Base-by-base conservation (phyloP, 805 yeast genomes). In the Candida ficus region DNA sequence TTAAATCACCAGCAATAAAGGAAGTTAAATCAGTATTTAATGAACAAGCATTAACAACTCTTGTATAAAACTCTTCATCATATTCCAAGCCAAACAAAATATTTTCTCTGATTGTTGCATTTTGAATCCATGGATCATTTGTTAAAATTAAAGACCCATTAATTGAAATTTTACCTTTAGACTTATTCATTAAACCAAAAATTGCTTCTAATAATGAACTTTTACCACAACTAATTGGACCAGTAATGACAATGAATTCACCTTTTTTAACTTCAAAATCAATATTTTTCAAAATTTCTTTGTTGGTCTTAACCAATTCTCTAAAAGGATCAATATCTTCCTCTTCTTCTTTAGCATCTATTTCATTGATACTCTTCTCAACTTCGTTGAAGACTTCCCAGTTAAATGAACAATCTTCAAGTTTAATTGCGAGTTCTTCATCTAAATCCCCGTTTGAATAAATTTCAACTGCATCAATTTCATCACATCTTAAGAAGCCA, bases 181-280 rank as follows among this genome's bases (percentile, higher is more conserved):
- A n/a, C 45, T 72, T 71, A n/a, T 67, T 65, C 83, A 86, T 83
- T 28, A 73, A 67, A 1, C 95, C 95, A n/a, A 81, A 64, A 26
- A 87, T 58, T 0, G 91, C 88, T 47, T 67, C 67, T 31, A 87
- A 66, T 21, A 87, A 61, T 0, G 91, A 81, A 0, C 89, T 67
- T 54, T 87, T 87, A 43, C 95, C 95, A 4, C 84, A 70, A 2
- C 95, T 95, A 50, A 87, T 83, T 2, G 78, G 58, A n/a, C 95
- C 95, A 0, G 89, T 80, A 10, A 84, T 67, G 41, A 83, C 81
- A 5, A 86, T 64, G 39, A 88, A 78, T 54, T 85, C 95, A 22
- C 86, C 86, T 41, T 71, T 75, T 29, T 67, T 60, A 32, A 86
- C 66, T 2, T 63, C 57, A 17, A 86, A 57, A 46, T 77, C 67